Conservation (phyloP, 2,329 filamentous ascomycete genomes). For the Hymenoscyphus scutula region DNA sequence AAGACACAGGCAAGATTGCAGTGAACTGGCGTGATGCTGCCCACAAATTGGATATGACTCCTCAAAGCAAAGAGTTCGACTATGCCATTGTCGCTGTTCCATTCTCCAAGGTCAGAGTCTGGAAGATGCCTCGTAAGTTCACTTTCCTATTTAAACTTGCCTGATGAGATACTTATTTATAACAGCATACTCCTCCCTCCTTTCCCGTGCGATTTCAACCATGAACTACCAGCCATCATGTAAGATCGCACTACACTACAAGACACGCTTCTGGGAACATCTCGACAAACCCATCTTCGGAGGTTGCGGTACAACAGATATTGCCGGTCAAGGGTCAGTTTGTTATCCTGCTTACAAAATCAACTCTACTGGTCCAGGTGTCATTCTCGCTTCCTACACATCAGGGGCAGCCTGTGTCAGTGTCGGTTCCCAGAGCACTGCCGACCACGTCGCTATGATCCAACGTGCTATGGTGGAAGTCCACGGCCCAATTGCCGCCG, state of each 20-base stretch:
- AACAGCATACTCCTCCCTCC: conserved; percentile 40
- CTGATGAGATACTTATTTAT: neutral
- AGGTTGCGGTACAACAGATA: conserved; percentile 53
- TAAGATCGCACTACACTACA: conserved; percentile 66
- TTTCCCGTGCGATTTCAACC: conserved; percentile 48
- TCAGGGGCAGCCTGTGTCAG: conserved; percentile 45
- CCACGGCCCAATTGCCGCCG: conserved; percentile 57
- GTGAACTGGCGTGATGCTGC: conserved; percentile 53
- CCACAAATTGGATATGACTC: conserved; percentile 16
- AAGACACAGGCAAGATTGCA: conserved; percentile 50
- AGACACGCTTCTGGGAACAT: conserved; percentile 58
- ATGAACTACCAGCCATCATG: conserved; percentile 47
- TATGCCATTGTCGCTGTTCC: conserved; percentile 28
- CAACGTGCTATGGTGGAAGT: conserved; percentile 66
- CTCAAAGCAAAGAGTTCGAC: conserved; percentile 25
- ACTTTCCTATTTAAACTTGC: neutral
- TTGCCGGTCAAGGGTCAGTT: conserved; percentile 58
- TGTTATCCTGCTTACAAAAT: conserved; percentile 68
- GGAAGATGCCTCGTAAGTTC: conserved; percentile 17
- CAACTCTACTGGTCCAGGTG: conserved; percentile 61
- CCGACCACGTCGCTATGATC: conserved; percentile 61
- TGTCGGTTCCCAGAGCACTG: conserved; percentile 48
- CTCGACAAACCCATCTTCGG: conserved; percentile 39
- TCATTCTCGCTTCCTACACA: conserved; percentile 59
- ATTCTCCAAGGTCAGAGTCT: conserved; percentile 34